Evolutionary conservation across 306 rosid species (phyloP), one percentile per base, ranked within the genome.

Genomic region (Urtica urens): DNA sequence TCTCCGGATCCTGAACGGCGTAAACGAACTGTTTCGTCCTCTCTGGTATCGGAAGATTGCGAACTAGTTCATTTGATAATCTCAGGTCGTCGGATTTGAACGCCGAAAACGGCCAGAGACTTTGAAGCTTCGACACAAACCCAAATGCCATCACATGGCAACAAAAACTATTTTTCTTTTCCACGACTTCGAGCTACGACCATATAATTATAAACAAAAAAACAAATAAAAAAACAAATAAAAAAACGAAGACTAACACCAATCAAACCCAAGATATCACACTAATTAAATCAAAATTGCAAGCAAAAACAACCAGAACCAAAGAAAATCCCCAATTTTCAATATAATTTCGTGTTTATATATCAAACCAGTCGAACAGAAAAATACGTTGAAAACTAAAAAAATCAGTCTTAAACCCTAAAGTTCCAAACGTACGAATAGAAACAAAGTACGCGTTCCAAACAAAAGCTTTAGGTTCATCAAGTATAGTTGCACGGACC

Each of bases 1-100:
- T 71, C 49, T 76, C 51, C 2, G 85, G 71, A 15, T 81, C 81
- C 27, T 68, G 71, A 19, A 81, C 23, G 0, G 93, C 93, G 9
- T 63, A 86, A 21, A 86, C 77, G 46, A 86, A 86, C 25, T 76
- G 79, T 47, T 86, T 86, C 0, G 93, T 78, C 24, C 60, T 67
- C 3, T 86, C 75, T 0, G 93, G 74, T 15, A 86, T 35, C 2
- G 51, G 15, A 31, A 86, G 80, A 23, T 81, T 78, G 21, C 51
- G 26, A 20, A 86, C 93, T 37, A 78, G 43, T 23, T 67, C 66
- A 35, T 65, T 71, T 1, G 88, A 86, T 6, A 38, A 59, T 58
- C 40, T 67, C 23, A 86, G 50, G 38, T 86, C 75, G 53, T 81
- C 73, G 26, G 25, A 28, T 65, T 59, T 72, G 25, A 74, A 73